Evolutionary conservation across 306 rosid species (phyloP).

Genomic region (Quercus robur): DNA sequence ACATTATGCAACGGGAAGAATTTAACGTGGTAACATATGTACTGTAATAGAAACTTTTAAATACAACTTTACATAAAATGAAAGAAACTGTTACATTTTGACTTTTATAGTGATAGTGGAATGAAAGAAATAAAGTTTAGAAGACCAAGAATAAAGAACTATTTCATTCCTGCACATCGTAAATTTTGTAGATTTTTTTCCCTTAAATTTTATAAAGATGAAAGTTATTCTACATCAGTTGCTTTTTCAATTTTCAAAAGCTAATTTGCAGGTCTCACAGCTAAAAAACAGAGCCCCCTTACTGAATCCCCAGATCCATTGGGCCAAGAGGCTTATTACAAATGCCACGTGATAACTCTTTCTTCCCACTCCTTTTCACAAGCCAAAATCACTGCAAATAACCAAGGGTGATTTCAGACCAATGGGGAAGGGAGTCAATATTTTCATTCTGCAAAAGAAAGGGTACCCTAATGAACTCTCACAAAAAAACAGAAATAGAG

Average conservation of each 20-base stretch:
- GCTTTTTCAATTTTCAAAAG: neutral
- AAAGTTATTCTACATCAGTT: neutral
- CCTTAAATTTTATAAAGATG: neutral
- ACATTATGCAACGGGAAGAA: too few species aligned
- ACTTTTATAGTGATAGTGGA: too few species aligned
- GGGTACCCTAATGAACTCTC: neutral
- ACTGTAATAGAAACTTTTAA: too few species aligned
- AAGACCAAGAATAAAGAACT: too few species aligned
- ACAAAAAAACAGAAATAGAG: neutral
- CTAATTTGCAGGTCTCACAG: slow-evolving; percentile 8
- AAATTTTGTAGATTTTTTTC: neutral
- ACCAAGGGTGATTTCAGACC: neutral
- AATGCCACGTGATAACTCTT: neutral
- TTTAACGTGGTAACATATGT: too few species aligned
- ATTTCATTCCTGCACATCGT: neutral
- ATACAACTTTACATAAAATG: too few species aligned
- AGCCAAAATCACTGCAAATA: slow-evolving; percentile 19
- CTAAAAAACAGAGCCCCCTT: slow-evolving; percentile 1
- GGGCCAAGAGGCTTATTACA: neutral
- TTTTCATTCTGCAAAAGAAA: neutral
- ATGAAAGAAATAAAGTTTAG: too few species aligned
- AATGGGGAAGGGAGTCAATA: neutral
- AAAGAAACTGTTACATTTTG: too few species aligned
- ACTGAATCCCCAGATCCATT: neutral
- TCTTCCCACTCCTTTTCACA: neutral